Evolutionary conservation across 2,329 filamentous ascomycete species (phyloP).

Genomic region (Chrysoporthe deuterocubensis): DNA sequence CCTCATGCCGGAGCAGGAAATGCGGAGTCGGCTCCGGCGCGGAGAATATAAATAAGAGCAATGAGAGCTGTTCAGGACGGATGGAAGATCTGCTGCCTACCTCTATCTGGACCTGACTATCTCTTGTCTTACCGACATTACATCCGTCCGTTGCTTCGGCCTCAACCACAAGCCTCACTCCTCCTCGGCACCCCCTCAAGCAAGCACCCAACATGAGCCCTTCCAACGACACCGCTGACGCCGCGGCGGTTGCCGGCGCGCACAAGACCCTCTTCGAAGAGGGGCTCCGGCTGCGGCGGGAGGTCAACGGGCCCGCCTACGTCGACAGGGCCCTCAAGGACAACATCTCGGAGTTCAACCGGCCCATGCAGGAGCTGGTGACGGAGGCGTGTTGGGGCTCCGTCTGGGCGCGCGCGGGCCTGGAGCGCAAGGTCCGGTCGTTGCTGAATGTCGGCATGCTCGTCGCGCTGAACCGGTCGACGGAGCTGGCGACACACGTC

Average conservation of each 20-base stretch:
- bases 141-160: neutral
- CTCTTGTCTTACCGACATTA: neutral
- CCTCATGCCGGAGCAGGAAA: neutral
- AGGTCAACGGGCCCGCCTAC: constrained; percentile 64
- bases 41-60: neutral
- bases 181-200: neutral
- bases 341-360: constrained; percentile 61
- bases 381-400: constrained; percentile 69
- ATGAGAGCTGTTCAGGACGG: no score
- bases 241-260: constrained; percentile 37
- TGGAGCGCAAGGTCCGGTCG: constrained; percentile 63
- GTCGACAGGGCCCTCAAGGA: constrained; percentile 61
- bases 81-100: neutral
- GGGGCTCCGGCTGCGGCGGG: constrained; percentile 62
- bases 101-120: neutral
- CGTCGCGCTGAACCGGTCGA: constrained; percentile 58
- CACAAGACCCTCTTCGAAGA: constrained; percentile 64
- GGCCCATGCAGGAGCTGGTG: constrained; percentile 64
- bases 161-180: neutral
- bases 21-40: neutral
- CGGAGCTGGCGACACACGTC: constrained; percentile 65
- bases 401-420: constrained; percentile 65
- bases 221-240: constrained; percentile 13
- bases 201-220: constrained; percentile 30
- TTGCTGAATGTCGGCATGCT: constrained; percentile 68